A percentile compares a stretch with the other conserved stretches of the same genome.
Evolutionary conservation across 2,329 filamentous ascomycete species (phyloP).

Genomic region (Colletotrichum spinosum): DNA sequence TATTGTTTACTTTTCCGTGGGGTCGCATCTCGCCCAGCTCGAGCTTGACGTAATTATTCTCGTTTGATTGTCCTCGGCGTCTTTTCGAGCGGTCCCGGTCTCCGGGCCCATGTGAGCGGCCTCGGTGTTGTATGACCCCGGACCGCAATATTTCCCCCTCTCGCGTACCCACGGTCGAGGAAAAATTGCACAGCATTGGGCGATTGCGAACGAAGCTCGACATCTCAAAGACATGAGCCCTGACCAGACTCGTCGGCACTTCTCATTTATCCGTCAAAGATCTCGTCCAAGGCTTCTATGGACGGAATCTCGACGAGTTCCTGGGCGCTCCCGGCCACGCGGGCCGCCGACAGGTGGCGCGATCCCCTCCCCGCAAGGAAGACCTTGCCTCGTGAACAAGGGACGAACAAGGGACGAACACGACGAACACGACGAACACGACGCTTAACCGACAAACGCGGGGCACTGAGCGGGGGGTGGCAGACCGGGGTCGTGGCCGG

Average conservation of each 20-base stretch:
- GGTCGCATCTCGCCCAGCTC: background rate
- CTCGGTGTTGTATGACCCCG: too few relatives aligned
- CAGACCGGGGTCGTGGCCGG: conserved; percentile 5
- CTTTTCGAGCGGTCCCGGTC: background rate
- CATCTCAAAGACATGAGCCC: too few relatives aligned
- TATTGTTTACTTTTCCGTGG: background rate
- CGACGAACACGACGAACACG: conserved; percentile 1
- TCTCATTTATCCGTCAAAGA: background rate
- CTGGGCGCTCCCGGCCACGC: conserved; percentile 14
- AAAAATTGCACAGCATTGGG: background rate
- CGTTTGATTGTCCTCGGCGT: background rate
- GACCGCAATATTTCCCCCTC: background rate
- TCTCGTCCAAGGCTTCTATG: conserved; percentile 2
- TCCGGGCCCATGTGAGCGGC: background rate
- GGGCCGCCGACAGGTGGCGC: conserved; percentile 24
- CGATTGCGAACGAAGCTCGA: background rate
- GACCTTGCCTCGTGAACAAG: conserved; percentile 1
- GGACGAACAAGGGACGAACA: conserved; percentile 19
- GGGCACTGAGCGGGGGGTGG: conserved; percentile 15
- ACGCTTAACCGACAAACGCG: conserved; percentile 28
- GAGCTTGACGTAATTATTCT: background rate
- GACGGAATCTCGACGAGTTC: conserved; percentile 17
- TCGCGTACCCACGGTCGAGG: background rate
- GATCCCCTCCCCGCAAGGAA: background rate
- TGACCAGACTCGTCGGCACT: background rate